Evolutionary conservation across 257 asterid species (phyloP).

Genomic region (Verbena officinalis): DNA sequence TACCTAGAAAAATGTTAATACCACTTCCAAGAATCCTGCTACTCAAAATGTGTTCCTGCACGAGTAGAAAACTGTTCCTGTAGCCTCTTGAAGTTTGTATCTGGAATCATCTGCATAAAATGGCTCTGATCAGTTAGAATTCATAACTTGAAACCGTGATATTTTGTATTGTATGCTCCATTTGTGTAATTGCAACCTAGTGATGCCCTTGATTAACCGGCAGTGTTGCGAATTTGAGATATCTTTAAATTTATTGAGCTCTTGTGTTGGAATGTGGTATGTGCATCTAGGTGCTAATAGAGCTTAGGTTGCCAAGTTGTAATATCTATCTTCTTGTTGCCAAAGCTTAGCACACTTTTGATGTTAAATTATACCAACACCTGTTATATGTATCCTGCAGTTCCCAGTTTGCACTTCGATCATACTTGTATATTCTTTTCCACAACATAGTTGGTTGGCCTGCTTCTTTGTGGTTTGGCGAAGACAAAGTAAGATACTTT

Average conservation of each 20-base stretch:
- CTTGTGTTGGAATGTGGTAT: neutral
- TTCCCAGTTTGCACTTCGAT: slow-evolving; percentile 64
- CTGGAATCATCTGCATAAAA: slow-evolving; percentile 9
- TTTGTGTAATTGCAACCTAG: too few species aligned
- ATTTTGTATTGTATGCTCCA: too few species aligned
- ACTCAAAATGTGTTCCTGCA: neutral
- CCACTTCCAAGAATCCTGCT: neutral
- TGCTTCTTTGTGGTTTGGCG: neutral
- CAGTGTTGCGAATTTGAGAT: neutral
- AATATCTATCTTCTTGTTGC: neutral
- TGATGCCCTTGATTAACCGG: neutral
- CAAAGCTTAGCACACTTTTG: neutral
- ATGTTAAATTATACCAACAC: neutral
- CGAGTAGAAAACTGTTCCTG: neutral
- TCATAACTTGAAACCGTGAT: slow-evolving; percentile 5
- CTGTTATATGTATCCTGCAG: neutral
- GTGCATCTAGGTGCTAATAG: neutral
- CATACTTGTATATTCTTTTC: slow-evolving; percentile 26
- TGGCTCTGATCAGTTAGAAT: slow-evolving; percentile 14
- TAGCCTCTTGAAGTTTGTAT: slow-evolving; percentile 13
- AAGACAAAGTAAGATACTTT: neutral
- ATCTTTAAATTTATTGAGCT: neutral
- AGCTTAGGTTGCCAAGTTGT: neutral
- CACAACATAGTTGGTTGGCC: neutral
- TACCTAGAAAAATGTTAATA: neutral